phyloP scores from a whole-genome alignment of 495 filamentous ascomycete genomes.

The Penicillium daleae region DNA sequence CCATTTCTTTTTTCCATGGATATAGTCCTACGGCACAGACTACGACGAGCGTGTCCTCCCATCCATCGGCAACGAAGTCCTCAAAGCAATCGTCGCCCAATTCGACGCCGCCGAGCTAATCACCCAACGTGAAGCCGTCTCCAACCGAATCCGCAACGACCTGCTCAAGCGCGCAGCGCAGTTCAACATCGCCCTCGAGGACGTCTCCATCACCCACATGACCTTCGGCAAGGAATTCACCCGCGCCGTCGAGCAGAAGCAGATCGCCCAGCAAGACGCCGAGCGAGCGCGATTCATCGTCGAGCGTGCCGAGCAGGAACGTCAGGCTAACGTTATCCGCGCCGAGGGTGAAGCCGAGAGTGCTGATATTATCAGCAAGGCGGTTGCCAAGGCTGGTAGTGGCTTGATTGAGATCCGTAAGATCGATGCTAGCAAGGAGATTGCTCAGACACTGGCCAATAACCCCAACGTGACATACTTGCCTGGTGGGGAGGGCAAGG shows the following conservation, averaged over 20 bases:
- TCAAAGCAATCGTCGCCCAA: slow-evolving; percentile 98
- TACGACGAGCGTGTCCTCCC: slow-evolving; percentile 99
- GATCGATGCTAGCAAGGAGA: slow-evolving; percentile 96
- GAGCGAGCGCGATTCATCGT: slow-evolving; percentile 97
- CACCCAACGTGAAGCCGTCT: slow-evolving; percentile 96
- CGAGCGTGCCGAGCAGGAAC: slow-evolving; percentile 98
- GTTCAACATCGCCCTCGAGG: slow-evolving; percentile 99
- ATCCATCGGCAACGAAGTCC: slow-evolving; percentile 99
- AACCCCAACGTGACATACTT: slow-evolving; percentile 98
- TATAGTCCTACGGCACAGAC: slow-evolving; percentile 79
- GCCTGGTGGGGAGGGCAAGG: slow-evolving; percentile 71
- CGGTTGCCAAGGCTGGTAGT: slow-evolving; percentile 89
- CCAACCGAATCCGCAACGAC: slow-evolving; percentile 91
- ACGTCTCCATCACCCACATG: slow-evolving; percentile 99
- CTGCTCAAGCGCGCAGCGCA: slow-evolving; percentile 93
- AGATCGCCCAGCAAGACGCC: slow-evolving; percentile 99
- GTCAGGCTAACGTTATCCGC: slow-evolving; percentile 96
- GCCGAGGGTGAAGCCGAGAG: slow-evolving; percentile 97
- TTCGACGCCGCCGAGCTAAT: slow-evolving; percentile 99
- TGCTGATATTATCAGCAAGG: slow-evolving; percentile 89
- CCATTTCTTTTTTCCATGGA: neutral
- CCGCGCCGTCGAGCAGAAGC: slow-evolving; percentile 97
- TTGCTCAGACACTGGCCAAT: slow-evolving; percentile 81
- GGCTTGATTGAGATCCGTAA: slow-evolving; percentile 93
- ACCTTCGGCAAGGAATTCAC: slow-evolving; percentile 99